Base-by-base conservation (phyloP, 129 eudicot species). In the Sambucus nigra region DNA sequence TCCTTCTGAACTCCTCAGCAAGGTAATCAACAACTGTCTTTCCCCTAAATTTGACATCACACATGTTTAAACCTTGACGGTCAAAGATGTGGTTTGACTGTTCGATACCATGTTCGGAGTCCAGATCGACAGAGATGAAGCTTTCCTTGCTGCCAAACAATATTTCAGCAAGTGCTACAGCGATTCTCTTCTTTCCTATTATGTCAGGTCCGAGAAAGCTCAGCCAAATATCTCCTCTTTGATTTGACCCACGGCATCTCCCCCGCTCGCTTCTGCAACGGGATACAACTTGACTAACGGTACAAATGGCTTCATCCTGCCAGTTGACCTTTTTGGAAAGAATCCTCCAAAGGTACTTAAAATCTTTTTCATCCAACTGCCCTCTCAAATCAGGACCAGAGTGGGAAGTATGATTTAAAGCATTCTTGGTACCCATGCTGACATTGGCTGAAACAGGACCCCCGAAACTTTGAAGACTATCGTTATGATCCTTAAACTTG, bases 191-290 rank as follows among this genome's bases (percentile, higher is more conserved):
- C 74, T 86, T 92, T n/a, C 91, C 78, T 21, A 86, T 76, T 56
- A 49, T 69, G 58, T 92, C 94, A 5, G 87, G 83, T 11, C 99
- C 99, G 27, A 57, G 63, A 74, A 92, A 73, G 63, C 76, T 73
- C 42, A 92, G 69, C 95, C 99, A 92, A 15, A 77, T 65, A 70
- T 75, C 68, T 57, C 82, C 65, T 51, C 72, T 73, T 15, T n/a
- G 19, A 47, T 55, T 71, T 33, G 69, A 45, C 38, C 65, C 59
- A 40, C 41, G 66, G n/a, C 59, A 62, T 46, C 58, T 71, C 32
- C 66, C 83, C 7, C 71, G 22, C 25, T 79, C 88, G 46, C 40
- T 74, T 74, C 73, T 66, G 65, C 75, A 63, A 49, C 70, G 70
- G 18, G 89, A 69, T 53, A 91, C 59, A 32, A 78, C 68, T 68